These are phyloP conservation scores for Jaminaea rosea DNA, from an alignment of 1,284 basidiomycete genomes.

Conservation along the genomic window DNA sequence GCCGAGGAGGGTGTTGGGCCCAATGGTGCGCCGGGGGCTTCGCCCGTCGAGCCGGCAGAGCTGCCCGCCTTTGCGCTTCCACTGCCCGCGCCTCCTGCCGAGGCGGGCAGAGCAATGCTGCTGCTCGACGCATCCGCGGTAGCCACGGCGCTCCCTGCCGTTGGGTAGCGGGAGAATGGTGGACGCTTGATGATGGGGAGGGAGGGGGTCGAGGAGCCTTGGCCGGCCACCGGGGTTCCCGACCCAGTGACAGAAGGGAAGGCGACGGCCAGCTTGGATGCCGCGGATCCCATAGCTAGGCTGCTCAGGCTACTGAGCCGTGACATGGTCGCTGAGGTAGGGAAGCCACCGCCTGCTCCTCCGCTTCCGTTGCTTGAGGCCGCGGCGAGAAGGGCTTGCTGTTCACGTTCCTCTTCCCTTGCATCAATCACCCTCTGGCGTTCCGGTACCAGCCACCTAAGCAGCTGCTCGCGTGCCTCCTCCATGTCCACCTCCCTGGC, in stretches of 20 bases:
- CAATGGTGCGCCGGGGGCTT: neutral
- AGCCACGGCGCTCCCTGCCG: too few relatives aligned
- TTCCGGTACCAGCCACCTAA: slow-evolving; percentile 4
- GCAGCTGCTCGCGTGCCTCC: slow-evolving; percentile 2
- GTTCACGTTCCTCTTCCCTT: neutral
- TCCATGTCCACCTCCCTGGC: slow-evolving; percentile 3
- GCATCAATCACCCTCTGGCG: neutral
- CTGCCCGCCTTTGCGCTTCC: neutral
- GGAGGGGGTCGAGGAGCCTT: too few relatives aligned
- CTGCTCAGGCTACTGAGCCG: neutral
- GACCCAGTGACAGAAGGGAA: too few relatives aligned
- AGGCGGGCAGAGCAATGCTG: too few relatives aligned
- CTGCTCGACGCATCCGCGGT: too few relatives aligned
- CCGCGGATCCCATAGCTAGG: neutral
- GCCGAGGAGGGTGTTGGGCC: neutral
- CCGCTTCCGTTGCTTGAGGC: slow-evolving; percentile 1
- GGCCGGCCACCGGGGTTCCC: too few relatives aligned
- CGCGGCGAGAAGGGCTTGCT: neutral
- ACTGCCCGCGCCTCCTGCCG: neutral
- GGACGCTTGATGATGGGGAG: too few relatives aligned
- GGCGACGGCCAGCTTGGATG: neutral
- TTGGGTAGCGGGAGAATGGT: too few relatives aligned
- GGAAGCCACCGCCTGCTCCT: neutral
- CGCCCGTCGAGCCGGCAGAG: neutral
- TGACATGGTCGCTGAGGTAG: neutral